Evolutionary conservation across 805 yeast genomes (phyloP), one percentile per base, ranked within the genome.

Genomic region (Saccharomycodes ludwigii): DNA sequence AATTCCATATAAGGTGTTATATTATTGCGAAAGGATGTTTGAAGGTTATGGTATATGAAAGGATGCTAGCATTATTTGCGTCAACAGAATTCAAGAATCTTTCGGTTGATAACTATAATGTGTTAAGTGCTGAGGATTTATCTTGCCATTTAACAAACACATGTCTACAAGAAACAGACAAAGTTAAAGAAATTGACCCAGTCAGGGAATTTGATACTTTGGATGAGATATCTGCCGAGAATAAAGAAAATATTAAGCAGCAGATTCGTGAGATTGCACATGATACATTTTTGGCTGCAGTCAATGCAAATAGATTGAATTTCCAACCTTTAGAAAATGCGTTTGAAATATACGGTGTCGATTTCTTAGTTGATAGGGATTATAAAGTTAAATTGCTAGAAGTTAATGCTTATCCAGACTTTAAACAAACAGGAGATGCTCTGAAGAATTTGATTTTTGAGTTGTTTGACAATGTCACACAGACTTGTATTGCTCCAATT

Each of bases 321-420:
- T 88, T 88, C 59, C 79, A 73, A 51, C 86, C 97, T 0, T 48
- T 86, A 36, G 55, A 59, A 1, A 84, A 84, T 52, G 88, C 93
- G 0, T 70, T 82, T 48, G 98, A 91, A 53, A 65, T 83, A 5
- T 91, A 67, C 50, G 98, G 98, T 1, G 62, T 91, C 11, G 98
- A 91, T 52, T 86, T 85, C 52, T 54, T 91, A 33, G 80, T 91
- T 12, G 76, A 73, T 43, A 58, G 55, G 2, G 59, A 70, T 19
- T 48, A 54, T 15, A 51, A 64, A 10, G 88, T 80, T 3, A 65
- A 63, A 27, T 49, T 91, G 18, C 57, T 88, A 25, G 97, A 91
- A 53, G 82, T 85, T 27, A 91, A 91, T 47, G 77, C 97, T 11
- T 91, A 78, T 48, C 98, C 98, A 1, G 98, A 91, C 50, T 91